These are phyloP conservation scores for Oemleria cerasiformis DNA, from an alignment of 306 rosid genomes.

Conservation along the genomic window DNA sequence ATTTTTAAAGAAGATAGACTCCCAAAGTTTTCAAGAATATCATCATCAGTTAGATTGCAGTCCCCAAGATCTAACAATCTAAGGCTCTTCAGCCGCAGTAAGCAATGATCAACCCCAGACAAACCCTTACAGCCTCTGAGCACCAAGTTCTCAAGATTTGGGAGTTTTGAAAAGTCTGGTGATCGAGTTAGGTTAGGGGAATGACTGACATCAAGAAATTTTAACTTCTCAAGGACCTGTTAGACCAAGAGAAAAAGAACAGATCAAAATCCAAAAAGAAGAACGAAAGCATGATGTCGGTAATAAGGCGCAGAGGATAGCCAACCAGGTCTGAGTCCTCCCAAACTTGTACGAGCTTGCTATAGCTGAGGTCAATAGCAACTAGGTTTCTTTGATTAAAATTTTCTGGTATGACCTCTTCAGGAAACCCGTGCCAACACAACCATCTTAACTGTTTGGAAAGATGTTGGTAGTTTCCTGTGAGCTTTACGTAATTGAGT, in stretches of 20 bases:
- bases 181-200: slow-evolving; percentile 10
- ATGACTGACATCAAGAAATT: not conserved
- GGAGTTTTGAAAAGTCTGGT: slow-evolving; percentile 38
- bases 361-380: slow-evolving; percentile 28
- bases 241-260: not conserved
- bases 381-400: slow-evolving; percentile 22
- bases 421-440: not conserved
- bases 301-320: not conserved
- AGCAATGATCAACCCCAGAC: slow-evolving; percentile 3
- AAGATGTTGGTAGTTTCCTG: slow-evolving; percentile 24
- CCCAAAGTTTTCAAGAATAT: not conserved
- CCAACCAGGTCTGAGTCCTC: slow-evolving; percentile 28
- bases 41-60: slow-evolving; percentile 8
- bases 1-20: not conserved
- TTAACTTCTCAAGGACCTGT: slow-evolving; percentile 22
- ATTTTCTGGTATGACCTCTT: not conserved
- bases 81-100: slow-evolving; percentile 22
- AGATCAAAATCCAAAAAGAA: not conserved
- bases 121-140: slow-evolving; percentile 31
- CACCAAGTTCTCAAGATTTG: slow-evolving; percentile 31
- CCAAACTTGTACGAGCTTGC: slow-evolving; percentile 32
- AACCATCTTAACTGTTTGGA: slow-evolving; percentile 12
- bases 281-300: not conserved
- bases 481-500: slow-evolving; percentile 23
- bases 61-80: slow-evolving; percentile 19